Evolutionary conservation across 176 grass and related monocot genomes (phyloP), one percentile per base, ranked within the genome.

Genomic region (Luzula sylvatica): DNA sequence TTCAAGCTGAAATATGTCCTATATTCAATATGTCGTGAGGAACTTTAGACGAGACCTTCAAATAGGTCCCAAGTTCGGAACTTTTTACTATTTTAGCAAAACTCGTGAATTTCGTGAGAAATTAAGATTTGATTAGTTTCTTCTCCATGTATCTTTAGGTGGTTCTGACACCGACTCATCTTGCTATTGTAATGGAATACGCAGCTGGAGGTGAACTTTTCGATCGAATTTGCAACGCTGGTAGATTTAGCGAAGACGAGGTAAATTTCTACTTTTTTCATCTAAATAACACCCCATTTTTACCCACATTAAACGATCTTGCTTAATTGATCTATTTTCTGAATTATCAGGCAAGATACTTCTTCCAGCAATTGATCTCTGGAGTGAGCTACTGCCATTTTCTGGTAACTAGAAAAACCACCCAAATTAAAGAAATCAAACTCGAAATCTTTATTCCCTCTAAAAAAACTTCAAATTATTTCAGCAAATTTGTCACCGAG

Each of bases 401-500:
- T 70, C 60, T 87, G 83, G 83, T 87, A 78, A 20, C 51, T 62
- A 58, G 45, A 58, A 41, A 63, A 46, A 23, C 54, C 45, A 15
- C 24, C 41, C 42, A 29, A 14, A 52, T 69, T 39, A 39, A 28
- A 63, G n/a, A n/a, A n/a, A 53, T 42, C 25, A 2, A 67, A 75
- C 28, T 49, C n/a, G n/a, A n/a, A n/a, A n/a, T n/a, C n/a, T n/a
- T n/a, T n/a, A n/a, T n/a, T 72, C 57, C 63, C 66, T 56, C 26
- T 58, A 18, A 16, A 15, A 40, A 19, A 40, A 21, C 24, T 47
- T 14, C 20, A 65, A 25, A 15, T 42, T 52, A 24, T 67, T 70
- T 50, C 73, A 87, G 83, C 73, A 87, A 87, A 87, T 87, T 74
- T 87, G 83, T 58, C 78, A 87, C 69, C 75, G 83, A 62, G 83